Percentiles rank a stretch among this genome's conserved stretches.
phyloP scores from a whole-genome alignment of 768 basidiomycete species.

The Suillus placidus region DNA sequence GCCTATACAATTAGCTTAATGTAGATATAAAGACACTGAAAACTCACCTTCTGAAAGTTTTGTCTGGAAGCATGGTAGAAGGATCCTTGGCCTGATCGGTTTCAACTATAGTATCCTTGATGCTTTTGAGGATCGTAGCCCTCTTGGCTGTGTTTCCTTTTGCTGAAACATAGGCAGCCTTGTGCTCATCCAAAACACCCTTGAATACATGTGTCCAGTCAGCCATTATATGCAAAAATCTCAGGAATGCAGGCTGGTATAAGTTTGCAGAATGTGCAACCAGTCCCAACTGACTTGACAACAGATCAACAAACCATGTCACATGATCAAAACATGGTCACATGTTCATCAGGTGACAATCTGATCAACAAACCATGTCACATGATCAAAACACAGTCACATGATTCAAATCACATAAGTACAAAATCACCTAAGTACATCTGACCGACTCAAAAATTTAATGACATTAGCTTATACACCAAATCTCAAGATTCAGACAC shows the following conservation, averaged over 20 bases:
- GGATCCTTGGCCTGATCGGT: no score
- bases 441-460: background rate
- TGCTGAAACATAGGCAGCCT: background rate
- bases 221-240: background rate
- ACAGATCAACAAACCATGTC: background rate
- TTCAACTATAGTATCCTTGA: no score
- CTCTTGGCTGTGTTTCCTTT: background rate
- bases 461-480: background rate
- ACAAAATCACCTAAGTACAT: background rate
- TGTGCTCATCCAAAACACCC: background rate
- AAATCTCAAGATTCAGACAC: background rate
- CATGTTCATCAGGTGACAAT: background rate
- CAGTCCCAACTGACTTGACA: background rate
- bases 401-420: background rate
- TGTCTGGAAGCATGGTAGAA: background rate
- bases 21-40: background rate
- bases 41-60: background rate
- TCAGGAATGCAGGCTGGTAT: background rate
- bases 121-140: background rate
- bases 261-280: background rate
- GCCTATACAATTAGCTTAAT: background rate
- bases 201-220: background rate
- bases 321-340: background rate
- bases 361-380: no score
- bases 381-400: no score